phyloP scores from a whole-genome alignment of 2,329 filamentous ascomycete genomes.

The Fusarium dimerum region DNA sequence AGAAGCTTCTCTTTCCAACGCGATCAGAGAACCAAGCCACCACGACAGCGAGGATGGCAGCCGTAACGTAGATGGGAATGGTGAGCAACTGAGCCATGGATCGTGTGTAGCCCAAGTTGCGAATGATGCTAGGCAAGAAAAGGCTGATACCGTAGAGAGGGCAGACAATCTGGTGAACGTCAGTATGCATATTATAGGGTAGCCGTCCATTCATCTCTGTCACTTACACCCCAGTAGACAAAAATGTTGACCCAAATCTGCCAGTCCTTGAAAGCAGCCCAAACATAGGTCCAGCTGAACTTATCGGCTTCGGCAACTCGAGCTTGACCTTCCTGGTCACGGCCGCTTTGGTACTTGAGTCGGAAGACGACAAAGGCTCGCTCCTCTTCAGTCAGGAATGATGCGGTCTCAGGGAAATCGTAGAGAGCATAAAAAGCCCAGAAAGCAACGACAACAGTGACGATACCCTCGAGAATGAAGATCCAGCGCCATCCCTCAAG shows the following conservation, averaged over 20 bases:
- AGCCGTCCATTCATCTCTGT: no score
- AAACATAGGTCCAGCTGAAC: constrained; percentile 75
- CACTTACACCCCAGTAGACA: constrained; percentile 64
- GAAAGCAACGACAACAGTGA: constrained; percentile 67
- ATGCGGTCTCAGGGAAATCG: constrained; percentile 80
- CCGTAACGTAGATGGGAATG: constrained; percentile 60
- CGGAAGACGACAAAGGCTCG: constrained; percentile 70
- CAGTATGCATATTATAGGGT: not conserved
- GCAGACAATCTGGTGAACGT: constrained; percentile 45
- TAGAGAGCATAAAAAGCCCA: constrained; percentile 71
- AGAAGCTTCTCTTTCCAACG: constrained; percentile 54
- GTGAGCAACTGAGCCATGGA: constrained; percentile 67
- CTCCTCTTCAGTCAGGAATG: constrained; percentile 71
- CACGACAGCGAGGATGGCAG: constrained; percentile 58
- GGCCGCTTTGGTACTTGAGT: constrained; percentile 62
- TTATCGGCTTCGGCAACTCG: constrained; percentile 67
- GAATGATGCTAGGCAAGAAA: constrained; percentile 66
- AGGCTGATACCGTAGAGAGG: constrained; percentile 58
- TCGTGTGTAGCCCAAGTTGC: constrained; percentile 56
- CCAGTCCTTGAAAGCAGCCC: constrained; percentile 74
- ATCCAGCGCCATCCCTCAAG: constrained; percentile 65
- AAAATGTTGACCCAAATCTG: constrained; percentile 68
- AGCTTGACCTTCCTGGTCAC: constrained; percentile 10
- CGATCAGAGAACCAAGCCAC: constrained; percentile 58
- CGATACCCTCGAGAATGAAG: constrained; percentile 70